phyloP scores from a whole-genome alignment of 2,329 filamentous ascomycete species.

The Zymoseptoria pseudotritici region DNA sequence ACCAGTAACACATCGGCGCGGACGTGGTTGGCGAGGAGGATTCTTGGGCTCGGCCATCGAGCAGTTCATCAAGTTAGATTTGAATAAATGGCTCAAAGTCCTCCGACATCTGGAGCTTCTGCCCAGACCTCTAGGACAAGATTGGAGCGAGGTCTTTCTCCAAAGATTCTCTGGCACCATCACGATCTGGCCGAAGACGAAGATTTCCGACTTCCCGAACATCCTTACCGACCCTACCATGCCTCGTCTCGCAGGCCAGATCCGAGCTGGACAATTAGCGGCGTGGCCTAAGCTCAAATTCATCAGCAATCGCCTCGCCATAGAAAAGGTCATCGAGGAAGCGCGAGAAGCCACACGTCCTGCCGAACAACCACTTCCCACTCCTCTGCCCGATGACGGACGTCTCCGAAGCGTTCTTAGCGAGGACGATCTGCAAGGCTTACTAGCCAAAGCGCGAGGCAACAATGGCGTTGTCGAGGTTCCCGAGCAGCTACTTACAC shows the following conservation, averaged over 20 bases:
- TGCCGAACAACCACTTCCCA: slow-evolving; percentile 26
- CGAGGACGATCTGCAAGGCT: slow-evolving; percentile 39
- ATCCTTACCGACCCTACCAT: slow-evolving; percentile 79
- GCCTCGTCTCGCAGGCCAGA: slow-evolving; percentile 72
- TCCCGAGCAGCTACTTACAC: slow-evolving; percentile 18
- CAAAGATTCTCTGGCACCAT: slow-evolving; percentile 92
- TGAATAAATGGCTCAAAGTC: slow-evolving; percentile 97
- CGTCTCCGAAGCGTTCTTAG: slow-evolving; percentile 33
- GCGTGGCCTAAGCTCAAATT: slow-evolving; percentile 90
- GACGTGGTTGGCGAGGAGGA: slow-evolving; percentile 90
- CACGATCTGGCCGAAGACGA: slow-evolving; percentile 87
- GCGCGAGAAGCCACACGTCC: slow-evolving; percentile 42
- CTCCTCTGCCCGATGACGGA: slow-evolving; percentile 14
- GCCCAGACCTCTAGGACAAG: slow-evolving; percentile 81
- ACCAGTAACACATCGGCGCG: slow-evolving; percentile 87
- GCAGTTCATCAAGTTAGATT: slow-evolving; percentile 90
- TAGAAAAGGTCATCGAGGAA: slow-evolving; percentile 62
- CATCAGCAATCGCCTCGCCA: slow-evolving; percentile 73
- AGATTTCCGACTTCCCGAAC: slow-evolving; percentile 70
- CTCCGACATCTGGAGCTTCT: slow-evolving; percentile 86
- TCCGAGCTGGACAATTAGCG: slow-evolving; percentile 81
- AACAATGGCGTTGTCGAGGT: slow-evolving; percentile 26
- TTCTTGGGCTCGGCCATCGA: slow-evolving; percentile 89
- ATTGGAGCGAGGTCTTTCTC: slow-evolving; percentile 95
- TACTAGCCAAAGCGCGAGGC: slow-evolving; percentile 31